These are phyloP conservation scores for Lepiota subincarnata DNA, from an alignment of 768 basidiomycete species.

Conservation along the genomic window DNA sequence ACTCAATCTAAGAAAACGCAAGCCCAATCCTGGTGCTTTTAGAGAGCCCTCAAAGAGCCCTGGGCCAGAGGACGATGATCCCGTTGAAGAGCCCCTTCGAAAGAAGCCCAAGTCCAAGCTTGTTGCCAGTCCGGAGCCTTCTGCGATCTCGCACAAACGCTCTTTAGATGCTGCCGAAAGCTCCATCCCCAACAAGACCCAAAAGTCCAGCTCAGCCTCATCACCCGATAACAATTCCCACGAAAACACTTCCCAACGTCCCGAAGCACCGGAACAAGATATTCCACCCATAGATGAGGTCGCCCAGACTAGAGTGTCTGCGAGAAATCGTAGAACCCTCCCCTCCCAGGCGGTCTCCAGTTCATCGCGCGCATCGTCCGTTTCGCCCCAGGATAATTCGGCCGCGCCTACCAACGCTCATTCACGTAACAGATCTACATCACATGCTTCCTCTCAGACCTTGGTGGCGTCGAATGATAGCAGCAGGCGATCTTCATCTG, in stretches of 20 bases:
- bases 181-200: slow-evolving; percentile 6
- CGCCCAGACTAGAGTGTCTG: slow-evolving; percentile 6
- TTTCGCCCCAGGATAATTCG: slow-evolving; percentile 6
- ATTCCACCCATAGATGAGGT: neutral
- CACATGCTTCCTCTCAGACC: slow-evolving; percentile 34
- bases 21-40: slow-evolving; percentile 22
- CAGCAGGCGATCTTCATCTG: slow-evolving; percentile 32
- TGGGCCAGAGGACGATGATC: slow-evolving; percentile 22
- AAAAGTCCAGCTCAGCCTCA: slow-evolving; percentile 6
- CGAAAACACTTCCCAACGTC: slow-evolving; percentile 9
- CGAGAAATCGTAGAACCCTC: slow-evolving; percentile 5
- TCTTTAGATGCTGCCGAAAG: slow-evolving; percentile 1
- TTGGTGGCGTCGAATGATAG: slow-evolving; percentile 22
- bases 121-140: neutral
- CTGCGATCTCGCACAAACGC: neutral
- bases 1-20: slow-evolving; percentile 31
- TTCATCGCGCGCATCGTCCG: slow-evolving; percentile 13
- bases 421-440: slow-evolving; percentile 34
- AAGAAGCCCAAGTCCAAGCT: slow-evolving; percentile 22
- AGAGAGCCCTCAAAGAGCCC: slow-evolving; percentile 22
- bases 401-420: slow-evolving; percentile 19
- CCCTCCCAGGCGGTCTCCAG: slow-evolving; percentile 10
- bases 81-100: slow-evolving; percentile 24
- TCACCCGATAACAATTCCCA: slow-evolving; percentile 7
- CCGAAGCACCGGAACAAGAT: slow-evolving; percentile 2